Evolutionary conservation across 345 rosid genomes (phyloP), one percentile per base, ranked within the genome.

Genomic region (Populus deltoides): DNA sequence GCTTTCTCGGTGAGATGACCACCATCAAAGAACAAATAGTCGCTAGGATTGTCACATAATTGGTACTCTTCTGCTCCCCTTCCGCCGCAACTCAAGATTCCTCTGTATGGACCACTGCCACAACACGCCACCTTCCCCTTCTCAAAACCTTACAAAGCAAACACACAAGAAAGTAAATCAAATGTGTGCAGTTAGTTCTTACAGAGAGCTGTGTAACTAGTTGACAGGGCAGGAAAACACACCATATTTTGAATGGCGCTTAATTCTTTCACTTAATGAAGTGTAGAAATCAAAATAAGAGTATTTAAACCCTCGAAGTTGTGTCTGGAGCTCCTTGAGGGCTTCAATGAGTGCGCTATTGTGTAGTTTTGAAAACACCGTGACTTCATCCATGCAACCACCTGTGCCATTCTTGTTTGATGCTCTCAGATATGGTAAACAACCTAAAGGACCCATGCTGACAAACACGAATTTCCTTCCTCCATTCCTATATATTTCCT

Each of bases 381-480:
- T 77, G 29, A 66, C 2, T 27, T 81, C 79, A 18, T 85, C 74
- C 24, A 36, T 29, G 76, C 86, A 82, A 11, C 80, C 67, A 25
- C 84, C 72, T 8, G 45, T 80, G 31, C 72, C 62, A 10, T 31
- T 63, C 25, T 55, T 53, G 27, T 78, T 69, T 12, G 35, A 0
- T 24, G 75, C 73, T 72, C 70, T 57, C n/a, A 74, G 6, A 1
- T 7, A 1, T 35, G 90, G 92, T 15, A 39, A 5, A 38, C 85
- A 83, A 25, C 86, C 90, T 29, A 78, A 67, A 2, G 75, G 65
- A 38, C 68, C 82, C 27, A 81, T 3, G 25, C 68, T 74, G 36
- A 81, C 33, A 47, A 89, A 72, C 70, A 87, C 90, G 68, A 89
- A 87, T 68, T 83, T 85, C 68, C 87, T 86, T 75, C 90, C 89